A percentile compares a stretch with the other conserved stretches of the same genome.
These are phyloP conservation scores for Podaxis rugospora DNA, from an alignment of 768 basidiomycete species.

Conservation along the genomic window DNA sequence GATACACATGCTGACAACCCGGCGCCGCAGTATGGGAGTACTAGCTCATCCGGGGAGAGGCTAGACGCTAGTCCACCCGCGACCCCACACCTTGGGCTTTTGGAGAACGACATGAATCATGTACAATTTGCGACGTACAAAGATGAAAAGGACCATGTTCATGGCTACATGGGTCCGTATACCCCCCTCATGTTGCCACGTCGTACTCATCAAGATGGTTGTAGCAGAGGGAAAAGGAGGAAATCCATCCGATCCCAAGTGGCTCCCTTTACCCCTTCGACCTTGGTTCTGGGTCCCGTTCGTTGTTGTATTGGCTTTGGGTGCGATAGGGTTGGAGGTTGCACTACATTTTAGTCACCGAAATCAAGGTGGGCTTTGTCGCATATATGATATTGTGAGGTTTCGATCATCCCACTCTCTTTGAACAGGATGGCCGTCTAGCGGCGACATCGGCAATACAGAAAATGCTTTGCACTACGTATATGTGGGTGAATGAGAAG, in stretches of 20 bases:
- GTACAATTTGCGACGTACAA: slow-evolving; percentile 21
- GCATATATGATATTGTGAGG: neutral
- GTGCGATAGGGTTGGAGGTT: slow-evolving; percentile 42
- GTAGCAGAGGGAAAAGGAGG: neutral
- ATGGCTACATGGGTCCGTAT: neutral
- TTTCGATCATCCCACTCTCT: neutral
- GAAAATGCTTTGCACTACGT: slow-evolving; percentile 45
- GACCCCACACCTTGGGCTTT: neutral
- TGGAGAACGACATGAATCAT: slow-evolving; percentile 1
- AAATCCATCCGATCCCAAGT: slow-evolving; percentile 13
- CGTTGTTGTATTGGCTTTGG: slow-evolving; percentile 29
- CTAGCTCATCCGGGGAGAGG: neutral
- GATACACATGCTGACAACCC: neutral
- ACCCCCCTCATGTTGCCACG: neutral
- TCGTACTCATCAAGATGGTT: neutral
- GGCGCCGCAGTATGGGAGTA: neutral
- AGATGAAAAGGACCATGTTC: slow-evolving; percentile 7
- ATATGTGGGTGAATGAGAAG: slow-evolving; percentile 34
- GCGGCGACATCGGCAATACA: slow-evolving; percentile 25
- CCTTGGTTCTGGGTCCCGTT: slow-evolving; percentile 44
- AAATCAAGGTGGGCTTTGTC: slow-evolving; percentile 32
- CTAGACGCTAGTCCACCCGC: slow-evolving; percentile 1
- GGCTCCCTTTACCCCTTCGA: slow-evolving; percentile 42
- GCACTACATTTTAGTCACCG: slow-evolving; percentile 42
- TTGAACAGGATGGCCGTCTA: slow-evolving; percentile 38